Evolutionary conservation across 2,329 filamentous ascomycete species (phyloP), one percentile per base, ranked within the genome.

Genomic region (Pseudocercospora fuligena): DNA sequence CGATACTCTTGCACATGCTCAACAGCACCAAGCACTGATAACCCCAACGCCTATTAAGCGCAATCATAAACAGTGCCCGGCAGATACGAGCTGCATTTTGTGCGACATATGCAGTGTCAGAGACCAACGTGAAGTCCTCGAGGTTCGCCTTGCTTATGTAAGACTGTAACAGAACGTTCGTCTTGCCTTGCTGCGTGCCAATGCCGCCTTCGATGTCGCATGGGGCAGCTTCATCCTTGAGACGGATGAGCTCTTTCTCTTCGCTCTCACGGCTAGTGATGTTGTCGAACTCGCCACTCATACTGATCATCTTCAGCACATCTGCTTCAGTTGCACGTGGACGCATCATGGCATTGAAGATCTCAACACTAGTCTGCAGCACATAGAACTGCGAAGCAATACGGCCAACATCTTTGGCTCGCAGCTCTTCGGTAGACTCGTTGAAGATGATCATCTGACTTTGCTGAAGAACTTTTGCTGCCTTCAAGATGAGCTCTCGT

Each of bases 401-500:
- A 16, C 95, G 90, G 2, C 95, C 95, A 60, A 98, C 91, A 74
- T 99, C 94, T 78, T 99, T 99, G 67, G 93, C 92, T 66, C 93
- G 89, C 8, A 99, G 87, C 74, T 97, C 94, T 72, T 97, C 94
- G 0, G 94, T 99, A 19, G 85, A 88, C 76, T 98, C 95, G 72
- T 99, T 97, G 83, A 94, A 99, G 64, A 99, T 95, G 74, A 99
- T 95, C 96, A 99, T 99, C 80, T 99, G 95, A 73, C 92, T 97
- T 75, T 94, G 87, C 76, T 97, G 94, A 51, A 99, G 82, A 5
- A 92, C 92, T 51, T 90, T 86, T 0, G 95, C 95, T 25, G 95
- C 95, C 73, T 97, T 90, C 53, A 97, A 93, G 62, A 95, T 91
- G 61, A 99, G 84, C 70, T 95, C 90, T 2, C 94, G 88, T 60